Evolutionary conservation across 129 eudicot species (phyloP), one percentile per base, ranked within the genome.

Genomic region (Tagetes erecta): DNA sequence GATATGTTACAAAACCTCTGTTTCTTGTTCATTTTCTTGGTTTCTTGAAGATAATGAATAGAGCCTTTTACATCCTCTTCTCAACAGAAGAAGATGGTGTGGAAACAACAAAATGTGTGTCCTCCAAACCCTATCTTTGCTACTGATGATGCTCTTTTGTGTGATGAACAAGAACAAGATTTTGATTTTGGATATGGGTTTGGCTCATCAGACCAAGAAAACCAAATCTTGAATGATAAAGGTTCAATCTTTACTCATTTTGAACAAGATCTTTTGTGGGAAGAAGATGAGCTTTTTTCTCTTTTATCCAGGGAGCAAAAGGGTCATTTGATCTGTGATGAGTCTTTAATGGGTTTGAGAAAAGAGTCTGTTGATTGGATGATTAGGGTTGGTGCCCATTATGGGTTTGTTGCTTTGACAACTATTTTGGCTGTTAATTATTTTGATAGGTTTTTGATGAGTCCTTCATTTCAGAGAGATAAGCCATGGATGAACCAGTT

Each of bases 401-500:
- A 88, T 72, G 92, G 91, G 13, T 94, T 90, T 73, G 79, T 68
- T 72, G 83, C 81, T 13, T 58, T 70, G 70, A 90, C 96, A 41
- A 84, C 84, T 41, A 77, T 88, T 82, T 80, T 94, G 71, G 91
- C 91, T 83, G 99, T 88, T 78, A 82, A 85, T 83, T 90, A 90
- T 65, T 94, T 74, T 67, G 96, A 94, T 75, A 83, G 91, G 84
- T 91, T 88, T 65, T 64, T 86, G 42, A 46, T 87, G 20, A 88
- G 85, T 39, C 13, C 68, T 55, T 74, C 79, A 60, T 80, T 90
- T 81, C 91, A 83, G 73, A 83, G 12, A 30, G 94, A 88, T 77
- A 88, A 88, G 78, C 96, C 96, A 13, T 94, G 99, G 97, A 86
- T 91, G 97, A 83, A 85, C 79, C 97, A 94, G 70, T 80, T 94